phyloP scores from a whole-genome alignment of 139 green algal species.

The Marvania coccoides region DNA sequence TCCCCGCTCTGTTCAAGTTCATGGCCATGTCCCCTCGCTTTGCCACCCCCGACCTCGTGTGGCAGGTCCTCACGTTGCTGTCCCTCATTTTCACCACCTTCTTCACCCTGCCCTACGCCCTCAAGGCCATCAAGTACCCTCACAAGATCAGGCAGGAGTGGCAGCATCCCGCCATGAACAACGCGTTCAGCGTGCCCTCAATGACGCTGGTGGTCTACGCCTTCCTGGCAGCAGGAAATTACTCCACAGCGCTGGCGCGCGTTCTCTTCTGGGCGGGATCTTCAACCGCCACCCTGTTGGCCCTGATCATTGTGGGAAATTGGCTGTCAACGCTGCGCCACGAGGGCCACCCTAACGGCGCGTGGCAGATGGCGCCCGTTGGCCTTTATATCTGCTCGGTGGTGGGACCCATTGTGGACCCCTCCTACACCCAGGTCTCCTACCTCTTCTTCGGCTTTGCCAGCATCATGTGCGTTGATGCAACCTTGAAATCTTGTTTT shows the following conservation, averaged over 20 bases:
- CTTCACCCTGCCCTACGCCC: constrained; percentile 20
- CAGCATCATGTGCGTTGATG: constrained; percentile 33
- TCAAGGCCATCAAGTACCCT: constrained; percentile 40
- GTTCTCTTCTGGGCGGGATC: constrained; percentile 44
- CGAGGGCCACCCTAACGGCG: constrained; percentile 39
- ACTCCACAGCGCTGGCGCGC: constrained; percentile 18
- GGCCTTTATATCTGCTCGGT: constrained; percentile 29
- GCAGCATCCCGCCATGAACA: constrained; percentile 21
- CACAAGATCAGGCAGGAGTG: constrained; percentile 37
- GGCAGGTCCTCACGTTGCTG: constrained; percentile 26
- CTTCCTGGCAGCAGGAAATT: constrained; percentile 23
- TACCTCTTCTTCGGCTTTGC: constrained; percentile 41
- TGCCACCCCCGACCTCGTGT: constrained; percentile 7
- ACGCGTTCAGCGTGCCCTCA: constrained; percentile 33
- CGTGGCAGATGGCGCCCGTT: constrained; percentile 31
- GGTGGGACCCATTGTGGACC: constrained; percentile 22
- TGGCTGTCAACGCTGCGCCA: constrained; percentile 28
- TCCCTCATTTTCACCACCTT: constrained; percentile 25
- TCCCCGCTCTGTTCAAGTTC: constrained; percentile 30
- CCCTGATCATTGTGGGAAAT: constrained; percentile 15
- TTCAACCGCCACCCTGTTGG: background rate
- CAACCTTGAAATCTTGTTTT: too few species aligned
- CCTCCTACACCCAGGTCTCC: constrained; percentile 14
- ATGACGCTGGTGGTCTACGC: constrained; percentile 22
- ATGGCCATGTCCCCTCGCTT: background rate